Base-by-base conservation (phyloP, 441 rosid genomes). In the Aquilaria agallochum region DNA sequence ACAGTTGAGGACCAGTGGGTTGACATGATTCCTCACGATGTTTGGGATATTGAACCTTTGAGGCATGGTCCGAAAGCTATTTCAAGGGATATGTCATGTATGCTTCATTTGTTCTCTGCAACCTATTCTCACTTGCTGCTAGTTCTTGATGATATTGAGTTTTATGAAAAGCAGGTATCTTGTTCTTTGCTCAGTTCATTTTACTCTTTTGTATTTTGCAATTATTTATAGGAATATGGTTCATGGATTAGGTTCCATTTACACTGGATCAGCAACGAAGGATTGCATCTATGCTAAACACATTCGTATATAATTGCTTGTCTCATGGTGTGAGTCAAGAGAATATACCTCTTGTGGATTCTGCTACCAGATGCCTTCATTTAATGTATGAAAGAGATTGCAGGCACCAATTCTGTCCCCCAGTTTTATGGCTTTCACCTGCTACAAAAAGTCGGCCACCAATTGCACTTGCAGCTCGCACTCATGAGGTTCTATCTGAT, bases 121-220 rank as follows among this genome's bases (percentile, higher is more conserved):
- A 70, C 88, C 68, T 95, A 95, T 74, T 87, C 97, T 5, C 99
- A 95, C 76, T 73, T 95, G 75, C 89, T 95, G 44, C 79, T 95
- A 71, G 92, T 95, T 73, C 99, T 95, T 74, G 99, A 95, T 84
- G 99, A 95, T 90, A 83, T 92, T 68, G 97, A 95, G 73, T 95
- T 92, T 79, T 95, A 92, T 67, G 97, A 95, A 74, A 92, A 85
- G 72, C 99, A 95, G 98, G 99, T 88, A 84, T 34, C 52, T 55
- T 50, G 32, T 68, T 59, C 53, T 52, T 15, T 55, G 34, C 53
- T 69, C 36, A 8, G 36, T 71, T 65, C 47, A 70, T 47, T 65
- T 47, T 55, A 52, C 54, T 74, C 61, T 66, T 20, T 58, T 50
- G 68, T 58, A 58, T 55, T 42, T 20, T 65, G 27, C 65, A 55